Evolutionary conservation across 2,329 filamentous ascomycete species (phyloP).

Genomic region (Aspergillus spinulosporus): DNA sequence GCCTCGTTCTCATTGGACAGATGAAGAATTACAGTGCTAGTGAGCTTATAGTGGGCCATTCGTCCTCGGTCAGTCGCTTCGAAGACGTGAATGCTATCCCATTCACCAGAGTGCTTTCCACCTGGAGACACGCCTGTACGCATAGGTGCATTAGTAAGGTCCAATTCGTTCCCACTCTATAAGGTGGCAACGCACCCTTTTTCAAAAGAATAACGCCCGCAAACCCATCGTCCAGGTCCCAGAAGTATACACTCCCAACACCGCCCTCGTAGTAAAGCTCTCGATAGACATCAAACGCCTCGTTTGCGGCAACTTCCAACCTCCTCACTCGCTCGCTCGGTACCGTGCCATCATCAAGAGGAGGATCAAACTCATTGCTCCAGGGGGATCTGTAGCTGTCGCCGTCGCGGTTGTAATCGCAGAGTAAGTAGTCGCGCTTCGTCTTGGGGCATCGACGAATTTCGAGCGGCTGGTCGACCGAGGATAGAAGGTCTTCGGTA

Average conservation of each 20-base stretch:
- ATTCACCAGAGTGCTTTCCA: constrained; percentile 73
- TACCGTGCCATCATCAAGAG: constrained; percentile 80
- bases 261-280: constrained; percentile 93
- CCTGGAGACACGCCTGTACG: constrained; percentile 63
- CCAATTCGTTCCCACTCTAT: background rate
- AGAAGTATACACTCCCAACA: constrained; percentile 94
- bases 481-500: constrained; percentile 95
- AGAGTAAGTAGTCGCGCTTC: constrained; percentile 93
- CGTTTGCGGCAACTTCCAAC: constrained; percentile 92
- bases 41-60: constrained; percentile 94
- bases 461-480: constrained; percentile 91
- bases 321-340: constrained; percentile 87
- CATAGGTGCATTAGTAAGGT: constrained; percentile 1
- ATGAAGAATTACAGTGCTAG: constrained; percentile 91
- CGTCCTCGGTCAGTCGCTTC: constrained; percentile 91
- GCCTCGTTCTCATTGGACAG: constrained; percentile 68
- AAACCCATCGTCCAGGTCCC: constrained; percentile 97
- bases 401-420: constrained; percentile 99
- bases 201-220: constrained; percentile 94
- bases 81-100: constrained; percentile 99
- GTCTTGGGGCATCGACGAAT: constrained; percentile 83
- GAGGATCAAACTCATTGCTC: constrained; percentile 97
- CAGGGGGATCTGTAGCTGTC: constrained; percentile 98
- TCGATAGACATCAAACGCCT: constrained; percentile 94
- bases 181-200: constrained; percentile 62